Evolutionary conservation across 164 flowering plant genomes (phyloP), one percentile per base, ranked within the genome.

Genomic region (Sedum album): DNA sequence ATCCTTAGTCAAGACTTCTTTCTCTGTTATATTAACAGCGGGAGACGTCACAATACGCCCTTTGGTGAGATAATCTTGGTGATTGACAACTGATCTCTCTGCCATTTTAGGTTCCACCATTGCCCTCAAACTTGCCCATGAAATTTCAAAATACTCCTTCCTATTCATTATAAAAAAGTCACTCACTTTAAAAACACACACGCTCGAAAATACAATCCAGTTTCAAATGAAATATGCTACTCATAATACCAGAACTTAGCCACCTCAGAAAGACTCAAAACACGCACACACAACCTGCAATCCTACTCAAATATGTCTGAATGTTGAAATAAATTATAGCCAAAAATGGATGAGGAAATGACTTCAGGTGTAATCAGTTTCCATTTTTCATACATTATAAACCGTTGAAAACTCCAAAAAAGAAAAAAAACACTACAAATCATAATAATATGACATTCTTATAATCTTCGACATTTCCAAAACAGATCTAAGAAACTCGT

Each of bases 61-160:
- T 28, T 72, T 62, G 4, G 66, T 48, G 55, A 75, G 31, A 63
- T 72, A 72, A 35, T 75, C 73, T 0, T 20, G 51, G 65, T 75
- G 75, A 31, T 72, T 35, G 44, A 72, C 65, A 53, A 75, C 48
- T 9, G 70, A 23, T 62, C 73, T 75, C 65, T 69, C 51, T 7
- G 75, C 75, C 66, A 75, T 44, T 23, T 68, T 44, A 0, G 78
- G 75, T 31, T 75, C 75, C 66, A 75, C 78, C 75, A 69, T 72
- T 3, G 68, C 41, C 61, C 78, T 65, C 66, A 69, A 39, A 60
- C 49, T 69, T 23, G 74, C 75, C 78, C 78, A 75, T n/a, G 78
- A 60, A 60, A 75, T 69, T 68, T 75, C 78, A 72, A 69, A 66
- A 57, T 69, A 75, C 73, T 75, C 75, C 68, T 75, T 75, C 72